Conservation (phyloP, 2,329 filamentous ascomycete genomes). For the Neoarthrinium moseri region DNA sequence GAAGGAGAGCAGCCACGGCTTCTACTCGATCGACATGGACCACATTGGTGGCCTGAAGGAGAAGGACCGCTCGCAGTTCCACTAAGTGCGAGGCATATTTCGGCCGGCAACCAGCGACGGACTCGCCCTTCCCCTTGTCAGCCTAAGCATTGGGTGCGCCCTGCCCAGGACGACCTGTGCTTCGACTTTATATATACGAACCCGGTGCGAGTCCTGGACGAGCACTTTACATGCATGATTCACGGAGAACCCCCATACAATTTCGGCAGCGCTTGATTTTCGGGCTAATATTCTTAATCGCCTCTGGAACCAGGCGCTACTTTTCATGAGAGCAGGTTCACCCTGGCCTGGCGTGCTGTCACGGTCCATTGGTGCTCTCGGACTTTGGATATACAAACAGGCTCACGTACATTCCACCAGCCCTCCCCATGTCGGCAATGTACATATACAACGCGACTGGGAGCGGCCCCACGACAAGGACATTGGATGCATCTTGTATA, state of each 20-base stretch:
- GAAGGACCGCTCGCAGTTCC: constrained; percentile 56
- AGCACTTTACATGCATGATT: constrained; percentile 14
- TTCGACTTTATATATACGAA: constrained; percentile 4
- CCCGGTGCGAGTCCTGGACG: constrained; percentile 9
- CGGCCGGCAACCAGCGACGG: neutral
- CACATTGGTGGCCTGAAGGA: constrained; percentile 93
- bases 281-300: constrained; percentile 15
- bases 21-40: constrained; percentile 93
- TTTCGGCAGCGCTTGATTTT: constrained; percentile 10
- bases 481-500: constrained; percentile 6
- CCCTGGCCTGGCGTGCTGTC: neutral
- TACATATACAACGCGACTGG: too few species aligned
- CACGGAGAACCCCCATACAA: constrained; percentile 10
- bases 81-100: constrained; percentile 9
- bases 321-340: constrained; percentile 14
- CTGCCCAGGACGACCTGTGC: neutral
- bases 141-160: neutral
- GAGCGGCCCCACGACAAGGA: neutral
- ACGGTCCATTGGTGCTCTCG: constrained; percentile 9
- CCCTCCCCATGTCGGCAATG: too few species aligned
- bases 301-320: constrained; percentile 16
- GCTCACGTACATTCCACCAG: constrained; percentile 7
- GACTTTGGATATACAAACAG: constrained; percentile 16
- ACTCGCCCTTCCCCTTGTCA: neutral
- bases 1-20: constrained; percentile 73